phyloP scores from a whole-genome alignment of 1,284 basidiomycete species.

The Cutaneotrichosporon sp. region DNA sequence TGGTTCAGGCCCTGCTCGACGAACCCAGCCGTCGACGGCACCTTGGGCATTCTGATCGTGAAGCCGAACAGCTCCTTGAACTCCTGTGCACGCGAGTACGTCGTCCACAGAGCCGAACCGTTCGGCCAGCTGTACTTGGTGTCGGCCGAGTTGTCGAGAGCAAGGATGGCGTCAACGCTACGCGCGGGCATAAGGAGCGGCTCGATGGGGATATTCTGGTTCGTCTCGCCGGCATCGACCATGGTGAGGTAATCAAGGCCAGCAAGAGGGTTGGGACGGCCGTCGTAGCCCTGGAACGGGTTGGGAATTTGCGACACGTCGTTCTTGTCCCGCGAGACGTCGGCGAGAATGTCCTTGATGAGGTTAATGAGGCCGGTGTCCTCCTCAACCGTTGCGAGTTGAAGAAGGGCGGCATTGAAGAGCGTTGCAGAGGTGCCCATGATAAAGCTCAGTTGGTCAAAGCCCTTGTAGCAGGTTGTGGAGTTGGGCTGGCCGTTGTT shows the following conservation, averaged over 20 bases:
- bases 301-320: slow-evolving; percentile 51
- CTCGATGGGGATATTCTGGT: slow-evolving; percentile 53
- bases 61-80: slow-evolving; percentile 31
- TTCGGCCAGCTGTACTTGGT: slow-evolving; percentile 53
- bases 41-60: slow-evolving; percentile 45
- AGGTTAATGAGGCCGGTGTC: slow-evolving; percentile 37
- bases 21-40: slow-evolving; percentile 52
- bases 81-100: slow-evolving; percentile 31
- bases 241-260: slow-evolving; percentile 44
- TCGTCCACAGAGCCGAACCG: slow-evolving; percentile 49
- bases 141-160: slow-evolving; percentile 55
- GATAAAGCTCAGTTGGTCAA: slow-evolving; percentile 48
- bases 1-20: slow-evolving; percentile 54
- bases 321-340: slow-evolving; percentile 42
- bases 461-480: slow-evolving; percentile 41
- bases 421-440: slow-evolving; percentile 50
- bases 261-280: slow-evolving; percentile 42
- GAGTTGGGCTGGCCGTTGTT: slow-evolving; percentile 40
- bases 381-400: slow-evolving; percentile 31
- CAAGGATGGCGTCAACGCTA: slow-evolving; percentile 53
- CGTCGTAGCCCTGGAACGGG: slow-evolving; percentile 24
- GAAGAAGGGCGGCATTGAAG: slow-evolving; percentile 34
- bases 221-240: slow-evolving; percentile 52
- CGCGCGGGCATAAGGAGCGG: slow-evolving; percentile 53
- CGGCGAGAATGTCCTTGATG: slow-evolving; percentile 33